Evolutionary conservation across 129 eudicot species (phyloP), one percentile per base, ranked within the genome.

Genomic region (Escallonia herrerae): DNA sequence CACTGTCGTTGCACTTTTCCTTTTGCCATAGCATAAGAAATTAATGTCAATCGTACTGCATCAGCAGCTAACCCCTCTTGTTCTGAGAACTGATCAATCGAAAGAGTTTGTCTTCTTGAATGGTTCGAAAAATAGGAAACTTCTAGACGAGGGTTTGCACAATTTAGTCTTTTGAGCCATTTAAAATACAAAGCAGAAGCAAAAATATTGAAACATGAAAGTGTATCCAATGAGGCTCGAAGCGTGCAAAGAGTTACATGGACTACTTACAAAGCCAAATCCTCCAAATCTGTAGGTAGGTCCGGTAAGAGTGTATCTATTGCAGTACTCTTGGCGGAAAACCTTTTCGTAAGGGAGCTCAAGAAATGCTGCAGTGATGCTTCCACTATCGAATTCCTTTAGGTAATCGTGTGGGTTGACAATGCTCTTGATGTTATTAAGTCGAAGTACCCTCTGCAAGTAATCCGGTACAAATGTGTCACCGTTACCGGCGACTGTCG

Each of bases 261-360:
- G 0, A 53, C 37, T 14, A 73, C 90, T 84, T 64, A 84, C 90
- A 69, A 78, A 81, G 63, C 84, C 86, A 43, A 78, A 66, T 52
- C 87, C 87, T 54, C 87, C 87, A 58, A 85, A 73, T 59, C 77
- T 70, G 72, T 85, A 81, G 15, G 80, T 78, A 53, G 82, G 76
- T n/a, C 79, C 81, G 50, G 63, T 62, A 1, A 64, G 49, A 0
- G 71, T 76, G 58, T 76, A 85, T 59, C 68, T 40, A n/a, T 72
- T 81, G 71, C 84, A 78, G 63, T 79, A 56, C 68, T 76, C 66
- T 14, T 64, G 43, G 46, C 79, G 65, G 45, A 85, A 81, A 66
- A 69, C 67, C 56, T 73, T 85, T 66, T 72, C 63, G 63, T 81
- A 78, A 7, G 91, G 81, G 67, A 81, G 80, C 68, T 81, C 87